Conservation (phyloP, 352 stramenopile genomes). For the Globisporangium canariense region DNA sequence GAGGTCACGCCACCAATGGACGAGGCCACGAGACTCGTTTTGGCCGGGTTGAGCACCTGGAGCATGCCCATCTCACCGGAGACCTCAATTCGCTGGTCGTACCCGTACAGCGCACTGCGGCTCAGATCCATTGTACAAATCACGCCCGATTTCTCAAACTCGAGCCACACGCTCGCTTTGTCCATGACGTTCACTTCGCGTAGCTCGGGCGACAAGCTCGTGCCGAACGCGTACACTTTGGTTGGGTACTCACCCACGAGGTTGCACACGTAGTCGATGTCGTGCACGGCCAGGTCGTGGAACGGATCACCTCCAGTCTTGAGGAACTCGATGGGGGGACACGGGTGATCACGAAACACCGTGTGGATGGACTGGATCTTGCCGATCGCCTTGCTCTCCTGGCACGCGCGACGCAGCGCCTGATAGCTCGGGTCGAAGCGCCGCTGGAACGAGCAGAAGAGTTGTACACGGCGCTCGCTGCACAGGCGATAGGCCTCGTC, state of each 20-base stretch:
- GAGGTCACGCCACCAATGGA: conserved; percentile 45
- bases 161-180: conserved; percentile 79
- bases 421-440: conserved; percentile 90
- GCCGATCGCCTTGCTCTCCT: conserved; percentile 51
- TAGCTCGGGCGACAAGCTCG: conserved; percentile 70
- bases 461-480: conserved; percentile 40
- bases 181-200: conserved; percentile 70
- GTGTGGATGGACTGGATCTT: conserved; percentile 79
- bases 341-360: conserved; percentile 90
- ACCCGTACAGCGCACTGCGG: conserved; percentile 84
- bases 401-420: conserved; percentile 37
- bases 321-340: conserved; percentile 85
- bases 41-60: conserved; percentile 67
- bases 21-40: conserved; percentile 55
- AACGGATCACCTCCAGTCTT: conserved; percentile 87
- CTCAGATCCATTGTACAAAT: conserved; percentile 90
- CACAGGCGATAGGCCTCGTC: conserved; percentile 58
- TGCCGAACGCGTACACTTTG: conserved; percentile 83
- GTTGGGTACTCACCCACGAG: conserved; percentile 71
- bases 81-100: conserved; percentile 92
- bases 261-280: conserved; percentile 90
- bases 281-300: conserved; percentile 88
- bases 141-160: conserved; percentile 60
- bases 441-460: conserved; percentile 91
- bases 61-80: conserved; percentile 72